Percentiles rank a stretch among this genome's conserved stretches.
These are phyloP conservation scores for Sungouiella blattae DNA, from an alignment of 805 yeast genomes.

Conservation along the genomic window DNA sequence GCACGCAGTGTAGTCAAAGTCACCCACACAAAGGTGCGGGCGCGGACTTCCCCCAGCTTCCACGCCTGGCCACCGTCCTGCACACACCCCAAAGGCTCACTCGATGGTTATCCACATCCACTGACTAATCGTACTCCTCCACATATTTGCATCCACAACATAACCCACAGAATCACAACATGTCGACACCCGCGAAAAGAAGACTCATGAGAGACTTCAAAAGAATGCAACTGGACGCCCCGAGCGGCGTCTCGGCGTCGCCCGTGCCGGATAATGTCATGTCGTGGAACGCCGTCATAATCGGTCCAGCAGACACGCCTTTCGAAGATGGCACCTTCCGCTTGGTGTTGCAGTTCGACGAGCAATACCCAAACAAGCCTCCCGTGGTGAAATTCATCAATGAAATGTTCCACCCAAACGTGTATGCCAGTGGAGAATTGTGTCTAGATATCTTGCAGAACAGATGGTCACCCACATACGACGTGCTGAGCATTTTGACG, in stretches of 20 bases:
- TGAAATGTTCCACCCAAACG: conserved; percentile 98
- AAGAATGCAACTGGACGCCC: conserved; percentile 96
- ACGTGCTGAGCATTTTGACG: conserved; percentile 91
- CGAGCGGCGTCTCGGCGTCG: conserved; percentile 96
- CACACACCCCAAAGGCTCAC: not conserved
- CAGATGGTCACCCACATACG: conserved; percentile 98
- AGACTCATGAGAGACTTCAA: conserved; percentile 98
- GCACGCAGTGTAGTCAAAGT: not conserved
- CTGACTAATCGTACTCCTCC: too few species aligned
- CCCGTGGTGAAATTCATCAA: conserved; percentile 88
- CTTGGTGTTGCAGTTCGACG: conserved; percentile 82
- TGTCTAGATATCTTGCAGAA: conserved; percentile 95
- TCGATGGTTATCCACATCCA: too few species aligned
- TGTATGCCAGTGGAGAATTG: conserved; percentile 90
- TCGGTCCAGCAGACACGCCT: conserved; percentile 97
- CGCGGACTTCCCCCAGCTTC: too few species aligned
- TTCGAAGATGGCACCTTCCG: conserved; percentile 97
- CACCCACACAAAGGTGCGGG: too few species aligned
- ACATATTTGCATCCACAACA: not conserved
- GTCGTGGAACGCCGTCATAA: conserved; percentile 97
- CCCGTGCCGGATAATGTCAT: conserved; percentile 96
- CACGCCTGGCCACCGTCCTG: too few species aligned
- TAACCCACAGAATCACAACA: conserved; percentile 28
- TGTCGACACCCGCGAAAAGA: conserved; percentile 99
- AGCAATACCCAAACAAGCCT: conserved; percentile 96